Percentiles rank a stretch among this genome's conserved stretches.
Evolutionary conservation across 2,329 filamentous ascomycete species (phyloP).

Genomic region (Phialophora macrospora): DNA sequence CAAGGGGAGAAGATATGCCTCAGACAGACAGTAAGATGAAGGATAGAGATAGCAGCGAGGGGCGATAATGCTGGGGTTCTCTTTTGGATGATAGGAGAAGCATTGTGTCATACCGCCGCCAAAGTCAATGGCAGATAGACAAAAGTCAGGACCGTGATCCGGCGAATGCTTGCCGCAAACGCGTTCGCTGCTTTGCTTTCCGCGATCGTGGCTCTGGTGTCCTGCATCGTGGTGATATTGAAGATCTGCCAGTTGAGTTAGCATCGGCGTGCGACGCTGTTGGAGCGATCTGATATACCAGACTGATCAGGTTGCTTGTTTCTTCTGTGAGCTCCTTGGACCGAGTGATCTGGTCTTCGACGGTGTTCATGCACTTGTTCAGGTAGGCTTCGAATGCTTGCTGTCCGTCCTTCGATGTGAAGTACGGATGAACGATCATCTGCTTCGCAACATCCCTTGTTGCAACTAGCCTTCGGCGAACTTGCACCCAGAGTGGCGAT

Average conservation of each 20-base stretch:
- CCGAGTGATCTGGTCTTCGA: conserved; percentile 3
- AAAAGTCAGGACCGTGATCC: conserved; percentile 5
- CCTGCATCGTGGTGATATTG: conserved; percentile 5
- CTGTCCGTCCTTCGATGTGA: not conserved
- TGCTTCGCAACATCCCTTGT: not conserved
- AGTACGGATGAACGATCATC: not conserved
- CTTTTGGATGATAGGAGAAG: not conserved
- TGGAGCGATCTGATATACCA: not conserved
- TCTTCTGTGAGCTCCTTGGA: not conserved
- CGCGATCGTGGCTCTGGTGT: conserved; percentile 5
- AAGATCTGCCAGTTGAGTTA: not conserved
- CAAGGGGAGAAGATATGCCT: no score
- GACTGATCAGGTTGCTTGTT: conserved; percentile 2
- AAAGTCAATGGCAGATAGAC: conserved; percentile 2
- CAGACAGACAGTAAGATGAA: not conserved
- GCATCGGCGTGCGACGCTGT: not conserved
- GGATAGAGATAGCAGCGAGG: not conserved
- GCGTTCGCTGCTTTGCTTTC: conserved; percentile 3
- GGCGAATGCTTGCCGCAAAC: conserved; percentile 1
- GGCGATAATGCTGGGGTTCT: not conserved
- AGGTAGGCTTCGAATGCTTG: not conserved
- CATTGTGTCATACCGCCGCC: not conserved
- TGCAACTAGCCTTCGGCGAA: not conserved
- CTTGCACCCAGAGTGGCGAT: conserved; percentile 1
- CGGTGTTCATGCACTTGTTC: not conserved